These are phyloP conservation scores for Gossypium trilobum DNA, from an alignment of 441 rosid genomes.

Conservation along the genomic window DNA sequence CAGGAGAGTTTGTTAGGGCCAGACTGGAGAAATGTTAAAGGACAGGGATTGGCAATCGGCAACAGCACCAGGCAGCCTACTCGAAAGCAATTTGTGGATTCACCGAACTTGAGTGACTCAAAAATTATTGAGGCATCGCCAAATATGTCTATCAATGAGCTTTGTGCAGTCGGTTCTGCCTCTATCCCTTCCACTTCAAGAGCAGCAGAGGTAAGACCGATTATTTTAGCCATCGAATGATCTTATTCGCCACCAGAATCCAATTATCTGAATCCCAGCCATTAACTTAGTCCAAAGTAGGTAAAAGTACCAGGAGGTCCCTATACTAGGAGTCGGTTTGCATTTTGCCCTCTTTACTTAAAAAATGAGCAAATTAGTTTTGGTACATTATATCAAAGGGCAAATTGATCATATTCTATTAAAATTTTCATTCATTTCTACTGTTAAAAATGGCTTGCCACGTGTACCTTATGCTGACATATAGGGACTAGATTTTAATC, in stretches of 20 bases:
- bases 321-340: too few relatives aligned
- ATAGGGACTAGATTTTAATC: too few relatives aligned
- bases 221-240: not conserved
- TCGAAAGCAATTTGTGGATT: slow-evolving; percentile 53
- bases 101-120: slow-evolving; percentile 55
- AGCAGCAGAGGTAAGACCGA: slow-evolving; percentile 52
- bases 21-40: slow-evolving; percentile 75
- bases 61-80: slow-evolving; percentile 64
- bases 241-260: not conserved
- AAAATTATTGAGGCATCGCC: slow-evolving; percentile 58
- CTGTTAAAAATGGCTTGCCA: too few relatives aligned
- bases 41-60: slow-evolving; percentile 24
- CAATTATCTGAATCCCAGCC: not conserved
- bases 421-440: too few relatives aligned
- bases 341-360: too few relatives aligned
- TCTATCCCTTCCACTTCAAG: slow-evolving; percentile 67
- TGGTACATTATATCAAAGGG: too few relatives aligned
- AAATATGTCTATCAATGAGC: slow-evolving; percentile 52
- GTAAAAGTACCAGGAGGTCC: too few relatives aligned
- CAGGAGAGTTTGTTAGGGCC: slow-evolving; percentile 56
- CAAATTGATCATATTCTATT: too few relatives aligned
- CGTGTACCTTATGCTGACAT: too few relatives aligned
- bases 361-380: too few relatives aligned
- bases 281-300: not conserved
- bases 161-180: slow-evolving; percentile 54